These are phyloP conservation scores for Chimonanthus praecox DNA, from an alignment of 164 flowering plant species.

Conservation along the genomic window DNA sequence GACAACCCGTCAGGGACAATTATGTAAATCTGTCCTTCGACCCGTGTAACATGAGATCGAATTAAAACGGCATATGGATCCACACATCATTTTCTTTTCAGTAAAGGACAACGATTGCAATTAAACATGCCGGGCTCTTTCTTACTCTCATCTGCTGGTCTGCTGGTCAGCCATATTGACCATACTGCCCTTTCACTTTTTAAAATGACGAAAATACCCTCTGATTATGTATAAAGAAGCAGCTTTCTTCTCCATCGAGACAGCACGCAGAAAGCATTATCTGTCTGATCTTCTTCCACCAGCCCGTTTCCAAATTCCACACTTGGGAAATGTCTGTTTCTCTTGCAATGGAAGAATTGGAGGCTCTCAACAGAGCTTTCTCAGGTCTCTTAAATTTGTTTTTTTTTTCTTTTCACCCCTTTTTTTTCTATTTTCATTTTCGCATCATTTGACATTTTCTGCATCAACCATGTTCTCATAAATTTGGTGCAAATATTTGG, in stretches of 20 bases:
- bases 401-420: neutral
- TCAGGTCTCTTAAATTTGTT: constrained; percentile 4
- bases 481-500: neutral
- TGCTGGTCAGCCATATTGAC: neutral
- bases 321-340: neutral
- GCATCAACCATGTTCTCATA: neutral
- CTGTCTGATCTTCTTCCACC: neutral
- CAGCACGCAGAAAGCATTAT: neutral
- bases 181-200: neutral
- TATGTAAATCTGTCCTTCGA: neutral
- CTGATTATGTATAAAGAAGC: neutral
- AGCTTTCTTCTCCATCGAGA: neutral
- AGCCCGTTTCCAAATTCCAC: neutral
- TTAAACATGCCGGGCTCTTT: neutral
- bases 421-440: neutral
- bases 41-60: neutral
- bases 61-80: too few relatives aligned
- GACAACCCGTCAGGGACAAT: neutral
- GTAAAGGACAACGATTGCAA: neutral
- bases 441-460: neutral
- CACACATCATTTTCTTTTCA: neutral
- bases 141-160: neutral
- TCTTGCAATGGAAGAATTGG: neutral
- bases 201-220: neutral
- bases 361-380: constrained; percentile 9